Evolutionary conservation across 352 stramenopile species (phyloP).

Genomic region (Phytophthora podocarpi): DNA sequence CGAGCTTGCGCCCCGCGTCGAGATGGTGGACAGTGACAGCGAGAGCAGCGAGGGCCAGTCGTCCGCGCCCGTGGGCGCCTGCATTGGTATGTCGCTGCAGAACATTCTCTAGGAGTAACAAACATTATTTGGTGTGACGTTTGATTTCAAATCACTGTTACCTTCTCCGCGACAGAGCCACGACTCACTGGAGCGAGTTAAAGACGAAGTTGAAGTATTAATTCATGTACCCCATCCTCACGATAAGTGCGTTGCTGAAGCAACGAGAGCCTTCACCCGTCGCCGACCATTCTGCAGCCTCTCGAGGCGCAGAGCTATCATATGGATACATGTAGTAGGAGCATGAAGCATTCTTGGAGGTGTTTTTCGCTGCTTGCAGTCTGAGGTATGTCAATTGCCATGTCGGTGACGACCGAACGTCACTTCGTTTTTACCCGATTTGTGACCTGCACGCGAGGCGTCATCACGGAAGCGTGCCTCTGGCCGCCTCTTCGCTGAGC

Average conservation of each 20-base stretch:
- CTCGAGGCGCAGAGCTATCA: too few species aligned
- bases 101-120: constrained; percentile 22
- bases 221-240: neutral
- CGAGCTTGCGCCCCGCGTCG: neutral
- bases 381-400: neutral
- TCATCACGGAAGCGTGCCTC: too few species aligned
- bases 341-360: too few species aligned
- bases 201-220: constrained; percentile 13
- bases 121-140: constrained; percentile 6
- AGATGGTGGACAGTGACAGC: constrained; percentile 25
- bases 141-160: constrained; percentile 12
- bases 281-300: too few species aligned
- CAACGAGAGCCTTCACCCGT: too few species aligned
- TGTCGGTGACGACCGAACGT: constrained; percentile 4
- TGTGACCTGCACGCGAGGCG: neutral
- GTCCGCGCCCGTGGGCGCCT: constrained; percentile 1
- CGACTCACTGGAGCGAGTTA: neutral
- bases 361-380: too few species aligned
- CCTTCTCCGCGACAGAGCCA: too few species aligned
- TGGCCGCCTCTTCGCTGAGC: too few species aligned
- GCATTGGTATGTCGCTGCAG: constrained; percentile 29
- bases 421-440: constrained; percentile 7
- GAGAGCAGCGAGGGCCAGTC: constrained; percentile 10
- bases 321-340: too few species aligned
- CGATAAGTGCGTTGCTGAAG: constrained; percentile 13